Conservation (phyloP, 192 early-diverging fungal species). For the Neocallimastix lanati region DNA sequence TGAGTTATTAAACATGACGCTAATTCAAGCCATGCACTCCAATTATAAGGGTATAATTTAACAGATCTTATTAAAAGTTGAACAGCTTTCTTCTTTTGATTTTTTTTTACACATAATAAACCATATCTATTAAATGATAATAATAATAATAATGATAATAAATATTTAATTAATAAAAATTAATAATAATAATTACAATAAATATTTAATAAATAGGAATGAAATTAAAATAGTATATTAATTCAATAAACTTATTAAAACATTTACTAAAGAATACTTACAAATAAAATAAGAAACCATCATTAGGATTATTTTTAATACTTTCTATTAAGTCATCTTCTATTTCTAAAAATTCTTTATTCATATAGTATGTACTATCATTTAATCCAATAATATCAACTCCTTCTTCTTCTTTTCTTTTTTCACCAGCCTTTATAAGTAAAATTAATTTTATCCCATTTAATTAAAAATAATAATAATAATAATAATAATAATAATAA, state of each 20-base stretch:
- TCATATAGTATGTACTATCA: conserved; percentile 19
- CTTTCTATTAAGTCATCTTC: conserved; percentile 18
- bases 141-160: no score
- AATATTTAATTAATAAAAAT: no score
- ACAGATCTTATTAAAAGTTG: conserved; percentile 45
- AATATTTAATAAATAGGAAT: no score
- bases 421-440: conserved; percentile 25
- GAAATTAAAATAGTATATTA: no score
- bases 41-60: conserved; percentile 57
- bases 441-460: no score
- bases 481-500: no score
- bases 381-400: conserved; percentile 10
- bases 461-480: no score
- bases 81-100: conserved; percentile 19
- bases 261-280: no score
- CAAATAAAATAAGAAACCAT: conserved; percentile 52
- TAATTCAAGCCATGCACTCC: conserved; percentile 80
- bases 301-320: conserved; percentile 22
- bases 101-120: conserved; percentile 17
- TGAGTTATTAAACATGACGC: conserved; percentile 21
- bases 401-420: conserved; percentile 33
- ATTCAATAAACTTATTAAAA: no score
- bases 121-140: conserved; percentile 26
- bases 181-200: no score
- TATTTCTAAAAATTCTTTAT: conserved; percentile 22